Base-by-base conservation (phyloP, 2,329 filamentous ascomycete genomes). In the Phyllosticta citrichinensis region DNA sequence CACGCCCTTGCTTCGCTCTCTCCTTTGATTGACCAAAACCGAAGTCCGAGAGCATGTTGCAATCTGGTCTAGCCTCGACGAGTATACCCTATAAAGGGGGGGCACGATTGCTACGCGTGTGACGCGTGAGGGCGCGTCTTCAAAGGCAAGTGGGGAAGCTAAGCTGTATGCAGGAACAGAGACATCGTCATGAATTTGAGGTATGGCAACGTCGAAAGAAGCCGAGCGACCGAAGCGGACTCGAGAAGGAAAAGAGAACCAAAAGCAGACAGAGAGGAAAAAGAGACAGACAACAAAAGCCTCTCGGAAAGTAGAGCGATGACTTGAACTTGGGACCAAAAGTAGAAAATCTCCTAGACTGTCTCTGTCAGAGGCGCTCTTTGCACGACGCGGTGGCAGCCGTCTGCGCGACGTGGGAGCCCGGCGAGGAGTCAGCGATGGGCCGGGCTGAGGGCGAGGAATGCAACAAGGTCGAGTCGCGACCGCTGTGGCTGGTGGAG, bases 81-180 rank as follows among this genome's bases (percentile, higher is more conserved):
- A 47, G 54, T 61, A 57, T 52, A 50, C 12, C 12, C 55, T 35
- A 57, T n/a, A 24, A 62, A 62, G 58, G 60, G 60, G 59, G 51
- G 50, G 51, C 53, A 33, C 35, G 55, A 62, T 40, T 6, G 55
- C 12, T 50, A 14, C 60, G 60, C 55, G 60, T 52, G 22, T 51
- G 56, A 57, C 60, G 60, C 60, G 60, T 57, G 33, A 50, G n/a
- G 52, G 56, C 60, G 60, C 60, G 60, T 62, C 55, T 30, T 54
- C 58, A 19, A 5, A 30, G 53, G 52, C 58, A 56, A 55, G 58
- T 53, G 54, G n/a, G n/a, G 40, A n/a, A 47, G 40, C 40, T 50
- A n/a, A 47, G 40, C 40, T 50, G 51, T 56, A 60, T 60, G 58
- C 58, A 60, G 58, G 58, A 60, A 60, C 58, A 56, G 53, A 17